A percentile compares a stretch with the other conserved stretches of the same genome.
Conservation (phyloP, 1,284 basidiomycete species). For the Cryptococcus sp. region DNA sequence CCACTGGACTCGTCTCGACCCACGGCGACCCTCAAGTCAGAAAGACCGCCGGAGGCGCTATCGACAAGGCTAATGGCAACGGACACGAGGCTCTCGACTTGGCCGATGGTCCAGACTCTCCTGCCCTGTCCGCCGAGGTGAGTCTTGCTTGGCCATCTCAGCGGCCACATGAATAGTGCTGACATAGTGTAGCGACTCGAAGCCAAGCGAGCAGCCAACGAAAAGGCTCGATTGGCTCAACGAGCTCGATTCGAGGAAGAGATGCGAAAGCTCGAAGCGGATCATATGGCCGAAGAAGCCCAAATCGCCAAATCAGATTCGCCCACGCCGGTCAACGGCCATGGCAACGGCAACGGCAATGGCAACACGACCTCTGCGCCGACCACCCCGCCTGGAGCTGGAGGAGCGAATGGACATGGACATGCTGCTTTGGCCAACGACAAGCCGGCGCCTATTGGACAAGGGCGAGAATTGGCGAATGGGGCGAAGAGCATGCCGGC, state of each 20-base stretch:
- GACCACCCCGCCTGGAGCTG: constrained; percentile 31
- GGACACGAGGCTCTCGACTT: constrained; percentile 37
- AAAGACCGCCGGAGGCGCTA: constrained; percentile 7
- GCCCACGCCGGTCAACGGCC: constrained; percentile 6
- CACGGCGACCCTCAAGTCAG: constrained; percentile 17
- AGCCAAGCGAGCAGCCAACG: constrained; percentile 83
- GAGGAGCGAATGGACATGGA: background rate
- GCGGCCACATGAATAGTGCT: too few relatives aligned
- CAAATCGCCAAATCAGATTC: constrained; percentile 54
- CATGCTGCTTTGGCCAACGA: constrained; percentile 5
- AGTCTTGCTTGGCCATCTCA: too few relatives aligned
- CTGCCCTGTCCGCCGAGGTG: constrained; percentile 16
- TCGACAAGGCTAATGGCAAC: constrained; percentile 16
- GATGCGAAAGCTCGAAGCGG: constrained; percentile 83
- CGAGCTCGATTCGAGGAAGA: constrained; percentile 88
- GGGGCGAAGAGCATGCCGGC: constrained; percentile 48
- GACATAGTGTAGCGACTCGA: constrained; percentile 63
- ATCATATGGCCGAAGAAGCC: constrained; percentile 65
- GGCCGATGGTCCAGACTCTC: constrained; percentile 15
- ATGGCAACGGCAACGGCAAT: too few relatives aligned
- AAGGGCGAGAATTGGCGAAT: constrained; percentile 28
- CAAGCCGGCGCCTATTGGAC: constrained; percentile 18
- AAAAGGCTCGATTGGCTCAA: constrained; percentile 73
- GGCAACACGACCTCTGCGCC: constrained; percentile 36
- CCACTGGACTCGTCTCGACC: constrained; percentile 11